Conservation (phyloP, 2,329 filamentous ascomycete genomes). For the Botrytis tulipae region DNA sequence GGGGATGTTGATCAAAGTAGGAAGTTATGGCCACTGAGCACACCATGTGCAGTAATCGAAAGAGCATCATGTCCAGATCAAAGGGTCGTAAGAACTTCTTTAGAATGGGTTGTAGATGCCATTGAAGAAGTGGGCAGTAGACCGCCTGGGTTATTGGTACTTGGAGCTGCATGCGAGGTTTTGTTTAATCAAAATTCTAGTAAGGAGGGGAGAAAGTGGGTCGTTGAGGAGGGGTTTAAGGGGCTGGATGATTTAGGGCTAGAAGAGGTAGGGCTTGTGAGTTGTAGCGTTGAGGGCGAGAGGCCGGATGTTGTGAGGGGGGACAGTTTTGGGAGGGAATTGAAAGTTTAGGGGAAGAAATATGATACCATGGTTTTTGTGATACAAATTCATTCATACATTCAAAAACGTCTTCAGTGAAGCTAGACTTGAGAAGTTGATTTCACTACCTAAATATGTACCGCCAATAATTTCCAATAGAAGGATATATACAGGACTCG, state of each 20-base stretch:
- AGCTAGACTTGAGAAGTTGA: too few relatives aligned
- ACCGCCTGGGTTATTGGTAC: conserved; percentile 83
- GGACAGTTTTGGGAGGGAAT: conserved; percentile 27
- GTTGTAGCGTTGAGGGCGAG: conserved; percentile 21
- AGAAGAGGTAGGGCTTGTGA: conserved; percentile 26
- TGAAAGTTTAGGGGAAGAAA: conserved; percentile 24
- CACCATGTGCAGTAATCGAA: conserved; percentile 90
- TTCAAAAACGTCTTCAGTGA: background rate
- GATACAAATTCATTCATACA: background rate
- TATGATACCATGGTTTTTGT: background rate
- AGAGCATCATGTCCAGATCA: conserved; percentile 93
- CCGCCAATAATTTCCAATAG: background rate
- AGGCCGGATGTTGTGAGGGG: conserved; percentile 24
- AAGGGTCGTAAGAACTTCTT: conserved; percentile 82
- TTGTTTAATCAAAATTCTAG: conserved; percentile 50
- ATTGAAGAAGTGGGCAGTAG: conserved; percentile 86
- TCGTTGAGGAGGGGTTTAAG: conserved; percentile 82
- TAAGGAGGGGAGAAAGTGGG: conserved; percentile 65
- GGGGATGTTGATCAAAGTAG: conserved; percentile 39
- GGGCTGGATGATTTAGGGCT: conserved; percentile 56
- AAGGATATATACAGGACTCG: background rate
- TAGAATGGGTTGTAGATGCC: conserved; percentile 74
- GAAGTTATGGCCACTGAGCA: conserved; percentile 66
- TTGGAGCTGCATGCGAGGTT: conserved; percentile 80
- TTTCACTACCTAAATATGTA: too few relatives aligned